Percentiles rank a stretch among this genome's conserved stretches.
These are phyloP conservation scores for Pythium graminicola DNA, from an alignment of 352 stramenopile genomes.

Conservation along the genomic window DNA sequence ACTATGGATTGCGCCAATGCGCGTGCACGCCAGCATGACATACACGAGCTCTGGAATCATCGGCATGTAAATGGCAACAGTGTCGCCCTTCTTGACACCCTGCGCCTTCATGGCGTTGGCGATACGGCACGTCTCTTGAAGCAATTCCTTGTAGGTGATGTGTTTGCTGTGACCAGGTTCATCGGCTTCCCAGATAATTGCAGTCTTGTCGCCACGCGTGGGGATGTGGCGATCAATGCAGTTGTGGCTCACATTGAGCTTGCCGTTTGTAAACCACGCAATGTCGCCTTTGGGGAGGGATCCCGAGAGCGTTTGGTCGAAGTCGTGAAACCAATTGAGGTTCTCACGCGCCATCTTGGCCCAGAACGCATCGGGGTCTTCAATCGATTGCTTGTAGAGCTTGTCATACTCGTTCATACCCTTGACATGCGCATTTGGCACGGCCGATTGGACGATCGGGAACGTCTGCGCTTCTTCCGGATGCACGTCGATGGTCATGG, in stretches of 20 bases:
- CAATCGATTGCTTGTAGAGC: constrained; percentile 84
- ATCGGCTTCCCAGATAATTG: constrained; percentile 97
- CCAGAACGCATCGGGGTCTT: constrained; percentile 92
- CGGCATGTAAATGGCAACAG: constrained; percentile 98
- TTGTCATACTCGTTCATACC: constrained; percentile 70
- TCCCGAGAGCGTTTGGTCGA: constrained; percentile 84
- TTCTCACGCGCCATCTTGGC: constrained; percentile 78
- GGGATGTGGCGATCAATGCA: constrained; percentile 94
- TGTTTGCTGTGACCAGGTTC: constrained; percentile 87
- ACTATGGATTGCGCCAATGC: constrained; percentile 95
- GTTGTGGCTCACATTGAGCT: constrained; percentile 93
- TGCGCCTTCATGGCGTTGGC: constrained; percentile 93
- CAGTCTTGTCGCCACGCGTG: constrained; percentile 77
- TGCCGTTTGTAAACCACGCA: constrained; percentile 93
- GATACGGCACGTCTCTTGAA: constrained; percentile 85
- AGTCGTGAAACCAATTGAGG: constrained; percentile 92
- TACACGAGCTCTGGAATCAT: constrained; percentile 98
- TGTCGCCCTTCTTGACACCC: constrained; percentile 90
- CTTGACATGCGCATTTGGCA: constrained; percentile 59
- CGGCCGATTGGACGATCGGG: constrained; percentile 36
- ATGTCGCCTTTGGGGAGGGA: constrained; percentile 89
- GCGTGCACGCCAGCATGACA: constrained; percentile 96
- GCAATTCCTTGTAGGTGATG: constrained; percentile 91
- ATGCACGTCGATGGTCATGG: constrained; percentile 19
- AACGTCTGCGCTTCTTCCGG: constrained; percentile 13